Base-by-base conservation (phyloP, 2,329 filamentous ascomycete species). In the Diplodia mutila region DNA sequence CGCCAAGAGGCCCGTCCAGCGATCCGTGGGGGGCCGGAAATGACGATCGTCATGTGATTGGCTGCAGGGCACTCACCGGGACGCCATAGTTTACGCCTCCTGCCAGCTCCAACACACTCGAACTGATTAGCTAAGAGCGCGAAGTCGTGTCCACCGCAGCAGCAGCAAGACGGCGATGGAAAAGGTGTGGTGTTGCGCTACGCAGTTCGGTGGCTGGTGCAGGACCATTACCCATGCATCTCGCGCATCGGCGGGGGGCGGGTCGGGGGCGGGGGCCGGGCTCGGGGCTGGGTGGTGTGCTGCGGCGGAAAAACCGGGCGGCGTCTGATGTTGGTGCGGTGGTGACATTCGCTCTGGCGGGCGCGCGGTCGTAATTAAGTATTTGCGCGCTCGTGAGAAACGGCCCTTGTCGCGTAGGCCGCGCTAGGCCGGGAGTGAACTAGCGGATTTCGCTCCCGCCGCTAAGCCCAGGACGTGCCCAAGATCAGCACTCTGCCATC, bases 11-110 rank as follows among this genome's bases (percentile, higher is more conserved):
- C 66, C 65, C 65, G 57, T 46, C 57, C 66, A 64, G 57, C 66
- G 57, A 64, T 63, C 51, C 57, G 59, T 42, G 65, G 57, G 57
- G 39, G 29, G 55, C 64, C 49, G 64, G 64, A 66, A 57, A 66
- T 66, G 64, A 66, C 49, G 64, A 66, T 66, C 64, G 64, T 57
- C 64, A 49, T 55, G 66, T 64, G 55, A 67, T 67, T 67, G 66
- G 66, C 66, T 67, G 66, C 55, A 42, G 53, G 65, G 54, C 46
- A 67, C 66, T 67, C 59, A 67, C 66, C 66, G 66, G 32, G 66
- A 67, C 49, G 66, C 66, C 66, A 67, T 67, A 55, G 51, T 54
- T 65, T 65, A 65, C 61, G 61, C 61, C 61, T 65, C 61, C 61
- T 65, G 61, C 32, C 61, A 65, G 48, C 39, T 61, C 65, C 46